A percentile compares a stretch with the other conserved stretches of the same genome.
Conservation (phyloP, 768 basidiomycete species). For the Russula brevipes region DNA sequence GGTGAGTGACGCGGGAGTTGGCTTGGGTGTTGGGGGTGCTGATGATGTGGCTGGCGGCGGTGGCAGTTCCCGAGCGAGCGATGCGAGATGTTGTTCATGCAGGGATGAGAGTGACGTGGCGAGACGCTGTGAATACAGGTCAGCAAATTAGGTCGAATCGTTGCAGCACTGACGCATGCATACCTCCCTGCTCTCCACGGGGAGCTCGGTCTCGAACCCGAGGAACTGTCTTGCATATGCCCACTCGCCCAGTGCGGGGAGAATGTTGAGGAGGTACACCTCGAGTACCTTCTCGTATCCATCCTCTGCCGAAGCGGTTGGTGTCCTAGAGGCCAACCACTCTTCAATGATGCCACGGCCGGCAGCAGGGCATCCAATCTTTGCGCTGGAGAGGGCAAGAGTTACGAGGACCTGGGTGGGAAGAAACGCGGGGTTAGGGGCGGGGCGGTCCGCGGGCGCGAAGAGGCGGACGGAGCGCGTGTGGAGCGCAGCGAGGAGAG, state of each 20-base stretch:
- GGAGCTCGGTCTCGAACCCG: constrained; percentile 56
- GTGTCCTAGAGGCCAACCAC: constrained; percentile 59
- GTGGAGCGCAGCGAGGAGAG: constrained; percentile 52
- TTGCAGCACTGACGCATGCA: constrained; percentile 6
- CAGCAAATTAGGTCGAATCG: constrained; percentile 25
- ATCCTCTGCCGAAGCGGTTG: constrained; percentile 34
- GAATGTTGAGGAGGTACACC: constrained; percentile 65
- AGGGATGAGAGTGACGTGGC: constrained; percentile 11
- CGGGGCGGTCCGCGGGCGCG: constrained; percentile 43
- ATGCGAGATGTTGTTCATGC: constrained; percentile 17
- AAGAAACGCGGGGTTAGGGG: constrained; percentile 49
- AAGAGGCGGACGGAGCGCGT: constrained; percentile 64
- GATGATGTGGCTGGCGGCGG: neutral
- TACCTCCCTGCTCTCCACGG: constrained; percentile 47
- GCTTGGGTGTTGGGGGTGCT: neutral
- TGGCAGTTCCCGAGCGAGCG: neutral
- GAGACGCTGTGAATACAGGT: constrained; percentile 13
- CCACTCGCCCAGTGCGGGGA: constrained; percentile 75
- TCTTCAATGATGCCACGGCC: constrained; percentile 69
- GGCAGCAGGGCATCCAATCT: constrained; percentile 53
- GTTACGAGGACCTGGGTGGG: constrained; percentile 68
- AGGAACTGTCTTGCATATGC: constrained; percentile 74
- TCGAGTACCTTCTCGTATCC: constrained; percentile 74
- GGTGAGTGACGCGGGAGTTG: neutral
- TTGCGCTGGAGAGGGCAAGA: constrained; percentile 64